Evolutionary conservation across 2,329 filamentous ascomycete species (phyloP).

Genomic region (Pseudocercospora crystallina): DNA sequence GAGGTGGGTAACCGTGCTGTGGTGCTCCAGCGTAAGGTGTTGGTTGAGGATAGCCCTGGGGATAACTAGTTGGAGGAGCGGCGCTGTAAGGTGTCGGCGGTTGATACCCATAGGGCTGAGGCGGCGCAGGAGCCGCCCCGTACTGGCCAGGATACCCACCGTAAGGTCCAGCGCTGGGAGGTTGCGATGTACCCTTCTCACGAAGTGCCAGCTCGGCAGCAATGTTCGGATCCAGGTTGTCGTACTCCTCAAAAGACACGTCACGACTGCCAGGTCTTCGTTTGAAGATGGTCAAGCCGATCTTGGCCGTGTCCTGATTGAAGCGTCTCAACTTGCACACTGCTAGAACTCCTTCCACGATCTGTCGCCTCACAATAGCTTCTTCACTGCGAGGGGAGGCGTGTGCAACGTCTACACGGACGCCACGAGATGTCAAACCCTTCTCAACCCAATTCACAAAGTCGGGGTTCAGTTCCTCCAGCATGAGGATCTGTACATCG

Average conservation of each 20-base stretch:
- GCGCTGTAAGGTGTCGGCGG: slow-evolving; percentile 33
- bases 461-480: slow-evolving; percentile 73
- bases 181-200: slow-evolving; percentile 56
- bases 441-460: slow-evolving; percentile 82
- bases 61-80: slow-evolving; percentile 8
- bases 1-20: slow-evolving; percentile 33
- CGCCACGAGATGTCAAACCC: slow-evolving; percentile 67
- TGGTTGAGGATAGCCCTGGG: slow-evolving; percentile 22
- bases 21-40: slow-evolving; percentile 33
- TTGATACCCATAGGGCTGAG: slow-evolving; percentile 30
- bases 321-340: slow-evolving; percentile 72
- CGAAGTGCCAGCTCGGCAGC: slow-evolving; percentile 79
- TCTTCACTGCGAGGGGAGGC: slow-evolving; percentile 73
- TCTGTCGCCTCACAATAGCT: slow-evolving; percentile 78
- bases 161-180: slow-evolving; percentile 20
- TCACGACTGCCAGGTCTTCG: slow-evolving; percentile 71
- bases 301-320: slow-evolving; percentile 69
- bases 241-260: slow-evolving; percentile 83
- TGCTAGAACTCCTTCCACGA: slow-evolving; percentile 83
- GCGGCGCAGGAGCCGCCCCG: slow-evolving; percentile 12
- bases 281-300: slow-evolving; percentile 83
- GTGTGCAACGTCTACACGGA: slow-evolving; percentile 77
- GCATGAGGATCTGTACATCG: slow-evolving; percentile 82
- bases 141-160: slow-evolving; percentile 33
- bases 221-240: slow-evolving; percentile 73